These are phyloP conservation scores for Pythium myriotylum DNA, from an alignment of 352 stramenopile species.

Conservation along the genomic window DNA sequence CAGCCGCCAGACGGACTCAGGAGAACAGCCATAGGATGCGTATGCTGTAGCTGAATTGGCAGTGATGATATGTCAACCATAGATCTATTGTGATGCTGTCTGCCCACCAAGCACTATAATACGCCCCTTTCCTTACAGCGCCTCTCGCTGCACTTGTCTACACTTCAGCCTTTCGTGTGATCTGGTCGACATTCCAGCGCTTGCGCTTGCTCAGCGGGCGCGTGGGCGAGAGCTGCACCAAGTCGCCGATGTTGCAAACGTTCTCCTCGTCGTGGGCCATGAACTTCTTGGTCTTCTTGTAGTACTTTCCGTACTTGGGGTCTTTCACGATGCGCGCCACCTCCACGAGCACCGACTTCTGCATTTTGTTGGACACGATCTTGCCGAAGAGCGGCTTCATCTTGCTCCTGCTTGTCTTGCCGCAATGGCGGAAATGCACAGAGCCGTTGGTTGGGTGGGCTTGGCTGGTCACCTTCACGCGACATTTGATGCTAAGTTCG, in stretches of 20 bases:
- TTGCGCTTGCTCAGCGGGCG: slow-evolving; percentile 88
- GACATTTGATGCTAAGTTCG: slow-evolving; percentile 22
- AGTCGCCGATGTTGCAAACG: slow-evolving; percentile 91
- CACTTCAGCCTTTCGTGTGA: slow-evolving; percentile 85
- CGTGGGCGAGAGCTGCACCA: slow-evolving; percentile 75
- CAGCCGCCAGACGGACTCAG: too few relatives aligned
- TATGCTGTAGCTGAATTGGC: neutral
- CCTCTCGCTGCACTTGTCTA: slow-evolving; percentile 36
- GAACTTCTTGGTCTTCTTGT: slow-evolving; percentile 97
- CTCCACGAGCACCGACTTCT: slow-evolving; percentile 96
- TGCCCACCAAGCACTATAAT: slow-evolving; percentile 20
- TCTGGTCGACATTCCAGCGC: slow-evolving; percentile 89
- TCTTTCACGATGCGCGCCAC: slow-evolving; percentile 94
- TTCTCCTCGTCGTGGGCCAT: slow-evolving; percentile 97
- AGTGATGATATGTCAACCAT: slow-evolving; percentile 5
- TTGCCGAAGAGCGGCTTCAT: slow-evolving; percentile 94
- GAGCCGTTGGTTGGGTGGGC: slow-evolving; percentile 34
- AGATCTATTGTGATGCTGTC: slow-evolving; percentile 24
- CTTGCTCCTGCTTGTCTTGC: slow-evolving; percentile 6
- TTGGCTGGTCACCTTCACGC: slow-evolving; percentile 21
- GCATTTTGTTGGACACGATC: slow-evolving; percentile 97
- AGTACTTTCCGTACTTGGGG: slow-evolving; percentile 94
- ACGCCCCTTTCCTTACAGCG: slow-evolving; percentile 9
- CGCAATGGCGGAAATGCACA: slow-evolving; percentile 13
- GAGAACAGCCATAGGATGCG: too few relatives aligned